Evolutionary conservation across 1,284 basidiomycete genomes (phyloP), one percentile per base, ranked within the genome.

Genomic region (Ceratobasidium sp.): DNA sequence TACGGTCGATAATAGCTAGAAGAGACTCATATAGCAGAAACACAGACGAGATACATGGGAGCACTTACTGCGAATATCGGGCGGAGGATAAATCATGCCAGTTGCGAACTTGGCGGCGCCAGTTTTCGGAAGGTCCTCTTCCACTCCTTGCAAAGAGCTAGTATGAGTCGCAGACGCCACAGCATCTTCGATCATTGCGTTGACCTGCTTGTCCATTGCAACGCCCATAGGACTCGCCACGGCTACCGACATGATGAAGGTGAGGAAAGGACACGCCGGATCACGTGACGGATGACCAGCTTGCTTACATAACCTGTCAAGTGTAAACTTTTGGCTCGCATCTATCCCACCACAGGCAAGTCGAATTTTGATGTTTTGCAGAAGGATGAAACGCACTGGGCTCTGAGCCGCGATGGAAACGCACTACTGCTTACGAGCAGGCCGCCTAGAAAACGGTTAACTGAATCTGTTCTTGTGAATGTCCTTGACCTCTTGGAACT

Each of bases 1-100:
- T 99, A 82, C 96, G 92, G 88, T 99, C 98, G 81, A 99, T 96
- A 77, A 99, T 96, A 78, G 92, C 94, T 95, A 79, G 35, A n/a
- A 47, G 4, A 45, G 60, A 39, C 64, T 49, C 31, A 58, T 42
- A 75, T 63, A 80, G 79, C 66, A 63, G 31, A 81, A 20, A 28
- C 37, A 54, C 54, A 7, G 37, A 51, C 51, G 10, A 63, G 26
- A 53, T 28, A 23, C 33, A 58, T 45, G 61, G 37, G 58, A 56
- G 28, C 17, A 83, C 92, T 84, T 81, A 92, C 95, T 93, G 88
- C 96, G 94, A 81, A 97, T 95, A 84, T 97, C 96, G 56, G 93
- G 94, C 6, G 95, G 94, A 78, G 95, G 95, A 63, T 96, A 91
- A 84, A 97, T 97, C 81, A 97, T 89, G 64, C 94, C 95, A 79